Evolutionary conservation across 2,329 filamentous ascomycete genomes (phyloP), one percentile per base, ranked within the genome.

Genomic region (Triangularia setosa): DNA sequence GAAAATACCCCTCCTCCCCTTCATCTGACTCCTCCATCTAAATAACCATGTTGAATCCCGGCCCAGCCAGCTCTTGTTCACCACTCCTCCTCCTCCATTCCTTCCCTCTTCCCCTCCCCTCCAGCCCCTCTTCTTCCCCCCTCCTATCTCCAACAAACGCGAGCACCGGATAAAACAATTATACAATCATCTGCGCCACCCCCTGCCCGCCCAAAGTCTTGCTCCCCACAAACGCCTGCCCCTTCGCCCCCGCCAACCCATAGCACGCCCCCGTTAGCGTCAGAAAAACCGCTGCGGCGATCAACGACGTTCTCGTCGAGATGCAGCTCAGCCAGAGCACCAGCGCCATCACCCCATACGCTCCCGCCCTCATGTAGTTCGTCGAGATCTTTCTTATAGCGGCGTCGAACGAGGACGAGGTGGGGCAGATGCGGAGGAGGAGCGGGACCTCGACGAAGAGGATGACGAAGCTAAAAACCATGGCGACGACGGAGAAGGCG

Each of bases 131-230:
- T 40, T 40, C 35, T n/a, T 9, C 14, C 52, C 52, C 18, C 23
- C 21, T 14, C 23, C 16, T 23, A 5, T 16, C 52, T 4, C 23
- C 12, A 16, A 27, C 12, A 33, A 24, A 28, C 8, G n/a, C 35
- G n/a, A n/a, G n/a, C n/a, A n/a, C n/a, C n/a, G n/a, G n/a, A n/a
- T n/a, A n/a, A n/a, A n/a, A n/a, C n/a, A n/a, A n/a, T 69, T 64
- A 96, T 74, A 98, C 93, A 79, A 98, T 97, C 94, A 98, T 97
- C 82, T 97, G 93, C 67, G 93, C 95, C 71, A 97, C 90, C 60
- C 94, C 94, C 70, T 92, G 90, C 61, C 95, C 95, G 70, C 95
- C 95, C 61, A 99, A 84, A 16, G 94, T 98, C 87, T 98, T 98
- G 84, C 93, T 97, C 66, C 91, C 91, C 69, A 93, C 87, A 78